Base-by-base conservation (phyloP, 352 stramenopile genomes). In the Elongisporangium prolatum region DNA sequence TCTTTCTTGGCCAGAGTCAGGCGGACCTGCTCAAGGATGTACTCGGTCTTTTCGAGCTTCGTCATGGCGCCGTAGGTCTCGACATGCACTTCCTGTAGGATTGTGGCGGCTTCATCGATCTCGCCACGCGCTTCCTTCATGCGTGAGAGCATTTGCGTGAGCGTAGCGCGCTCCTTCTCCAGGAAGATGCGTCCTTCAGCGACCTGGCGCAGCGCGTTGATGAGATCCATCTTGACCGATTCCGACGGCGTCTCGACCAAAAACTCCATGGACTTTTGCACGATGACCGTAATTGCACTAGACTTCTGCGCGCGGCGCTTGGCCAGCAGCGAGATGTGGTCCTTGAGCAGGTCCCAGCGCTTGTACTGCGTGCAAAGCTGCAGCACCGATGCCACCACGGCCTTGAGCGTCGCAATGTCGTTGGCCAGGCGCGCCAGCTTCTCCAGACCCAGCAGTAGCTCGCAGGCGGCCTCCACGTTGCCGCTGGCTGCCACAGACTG, bases 21-120 rank as follows among this genome's bases (percentile, higher is more conserved):
- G 14, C 97, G 86, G 69, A 99, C 96, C 76, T 99, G 95, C 70
- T 99, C 96, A 34, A 99, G 74, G 65, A 99, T 99, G 74, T 98
- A 99, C 73, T 99, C 96, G 13, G 97, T 91, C 76, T 99, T 99
- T 74, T 99, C 96, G 28, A 98, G 78, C 78, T 98, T 99, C 24
- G 92, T 98, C 70, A 99, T 93, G n/a, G 93, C 93, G 44, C 96
- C 97, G 72, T 98, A 99, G 10, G 97, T 99, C 82, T 99, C 97
- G 0, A 99, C 84, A 54, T 98, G 94, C 54, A 99, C 97, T 65
- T 99, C 96, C 73, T 99, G 97, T 20, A 99, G 74, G 40, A 98
- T 95, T 48, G 96, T 95, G 7, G 93, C 93, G 5, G 97, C 97
- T 48, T 85, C 81, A 52, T 88, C 84, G 49, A 99, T 91, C 68